Evolutionary conservation across 176 grass and related monocot species (phyloP).

Genomic region (Triticum turgidum): DNA sequence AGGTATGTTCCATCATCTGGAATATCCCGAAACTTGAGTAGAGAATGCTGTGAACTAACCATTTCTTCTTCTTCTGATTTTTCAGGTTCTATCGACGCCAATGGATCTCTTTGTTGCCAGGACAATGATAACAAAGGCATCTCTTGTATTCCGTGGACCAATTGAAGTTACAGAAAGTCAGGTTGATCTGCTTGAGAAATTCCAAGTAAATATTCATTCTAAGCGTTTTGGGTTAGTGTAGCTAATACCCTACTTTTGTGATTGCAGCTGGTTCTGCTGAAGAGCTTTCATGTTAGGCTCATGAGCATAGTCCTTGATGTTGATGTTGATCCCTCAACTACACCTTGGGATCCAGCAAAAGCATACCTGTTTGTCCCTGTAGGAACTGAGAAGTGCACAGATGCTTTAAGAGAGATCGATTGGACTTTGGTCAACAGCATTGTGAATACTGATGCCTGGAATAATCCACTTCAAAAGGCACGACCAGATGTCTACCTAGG

Average conservation of each 20-base stretch:
- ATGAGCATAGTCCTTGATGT: constrained; percentile 99
- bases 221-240: constrained; percentile 19
- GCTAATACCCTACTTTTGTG: constrained; percentile 41
- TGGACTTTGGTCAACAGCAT: constrained; percentile 82
- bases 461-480: constrained; percentile 89
- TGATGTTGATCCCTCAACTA: constrained; percentile 93
- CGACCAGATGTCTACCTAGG: constrained; percentile 96
- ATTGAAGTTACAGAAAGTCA: constrained; percentile 88
- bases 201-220: background rate
- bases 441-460: constrained; percentile 92
- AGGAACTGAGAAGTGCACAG: constrained; percentile 47
- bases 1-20: constrained; percentile 51
- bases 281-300: constrained; percentile 99
- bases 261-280: constrained; percentile 77
- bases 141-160: constrained; percentile 89
- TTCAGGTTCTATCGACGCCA: constrained; percentile 97
- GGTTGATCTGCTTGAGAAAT: constrained; percentile 38
- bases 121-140: constrained; percentile 99
- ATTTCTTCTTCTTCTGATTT: constrained; percentile 7
- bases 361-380: constrained; percentile 93
- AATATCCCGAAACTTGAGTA: constrained; percentile 7
- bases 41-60: background rate
- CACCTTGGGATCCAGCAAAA: constrained; percentile 96
- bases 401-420: constrained; percentile 75
- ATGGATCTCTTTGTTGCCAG: constrained; percentile 99